Conservation (phyloP, 2,329 filamentous ascomycete genomes). For the Capronia americana region DNA sequence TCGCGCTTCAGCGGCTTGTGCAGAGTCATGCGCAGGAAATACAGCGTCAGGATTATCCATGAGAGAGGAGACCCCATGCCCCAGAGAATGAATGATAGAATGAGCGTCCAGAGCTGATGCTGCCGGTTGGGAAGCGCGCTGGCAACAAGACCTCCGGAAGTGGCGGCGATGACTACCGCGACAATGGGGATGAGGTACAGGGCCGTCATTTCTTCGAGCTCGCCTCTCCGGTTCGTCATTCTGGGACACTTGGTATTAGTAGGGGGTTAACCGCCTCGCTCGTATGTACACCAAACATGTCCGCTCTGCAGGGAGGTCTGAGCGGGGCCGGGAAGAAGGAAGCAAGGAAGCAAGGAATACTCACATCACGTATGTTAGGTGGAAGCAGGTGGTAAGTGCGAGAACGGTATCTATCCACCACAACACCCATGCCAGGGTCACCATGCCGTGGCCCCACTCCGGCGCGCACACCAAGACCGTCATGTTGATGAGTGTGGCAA, state of each 20-base stretch:
- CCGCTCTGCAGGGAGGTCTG: not conserved
- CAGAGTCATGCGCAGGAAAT: slow-evolving; percentile 71
- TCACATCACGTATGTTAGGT: slow-evolving; percentile 43
- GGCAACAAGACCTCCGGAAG: slow-evolving; percentile 68
- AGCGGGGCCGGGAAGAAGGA: no score
- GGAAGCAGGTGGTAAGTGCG: slow-evolving; percentile 60
- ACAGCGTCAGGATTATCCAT: slow-evolving; percentile 69
- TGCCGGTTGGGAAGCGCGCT: slow-evolving; percentile 58
- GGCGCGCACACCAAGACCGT: slow-evolving; percentile 65
- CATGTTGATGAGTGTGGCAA: slow-evolving; percentile 72
- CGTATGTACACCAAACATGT: no score
- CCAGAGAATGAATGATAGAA: slow-evolving; percentile 71
- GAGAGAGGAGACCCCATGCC: slow-evolving; percentile 63
- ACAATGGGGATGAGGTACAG: slow-evolving; percentile 74
- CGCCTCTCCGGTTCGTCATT: slow-evolving; percentile 36
- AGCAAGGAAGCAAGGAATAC: not conserved
- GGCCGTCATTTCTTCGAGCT: slow-evolving; percentile 66
- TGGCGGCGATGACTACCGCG: slow-evolving; percentile 68
- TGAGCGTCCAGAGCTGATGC: slow-evolving; percentile 66
- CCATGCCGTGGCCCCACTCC: slow-evolving; percentile 63
- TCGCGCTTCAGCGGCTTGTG: slow-evolving; percentile 72
- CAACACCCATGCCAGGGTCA: slow-evolving; percentile 61
- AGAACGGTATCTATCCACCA: slow-evolving; percentile 64
- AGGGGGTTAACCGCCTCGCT: no score
- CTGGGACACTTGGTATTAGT: not conserved